Percentiles rank a stretch among this genome's conserved stretches.
These are phyloP conservation scores for Kodamaea jinghongensis DNA, from an alignment of 805 yeast species.

Conservation along the genomic window DNA sequence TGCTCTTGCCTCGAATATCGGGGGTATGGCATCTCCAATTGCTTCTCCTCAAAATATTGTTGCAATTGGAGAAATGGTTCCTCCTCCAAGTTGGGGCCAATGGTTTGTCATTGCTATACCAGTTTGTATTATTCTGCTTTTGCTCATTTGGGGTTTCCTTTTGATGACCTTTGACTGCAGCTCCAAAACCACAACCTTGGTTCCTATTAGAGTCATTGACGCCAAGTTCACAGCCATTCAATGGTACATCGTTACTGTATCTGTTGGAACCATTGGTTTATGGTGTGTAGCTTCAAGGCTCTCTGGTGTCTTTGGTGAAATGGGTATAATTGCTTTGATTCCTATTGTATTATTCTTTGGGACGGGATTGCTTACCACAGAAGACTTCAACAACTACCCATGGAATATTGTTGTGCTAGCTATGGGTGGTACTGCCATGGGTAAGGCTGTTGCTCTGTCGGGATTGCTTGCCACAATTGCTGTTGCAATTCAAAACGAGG, in stretches of 20 bases:
- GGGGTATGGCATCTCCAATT: conserved; percentile 56
- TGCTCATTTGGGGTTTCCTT: conserved; percentile 47
- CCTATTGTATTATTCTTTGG: conserved; percentile 94
- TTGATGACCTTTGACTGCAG: conserved; percentile 55
- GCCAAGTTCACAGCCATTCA: conserved; percentile 74
- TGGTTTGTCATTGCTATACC: conserved; percentile 56
- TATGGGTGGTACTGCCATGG: conserved; percentile 97
- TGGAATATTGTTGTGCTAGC: conserved; percentile 96
- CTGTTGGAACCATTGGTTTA: conserved; percentile 68
- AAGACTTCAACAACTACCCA: conserved; percentile 91
- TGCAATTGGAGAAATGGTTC: conserved; percentile 51
- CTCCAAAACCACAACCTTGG: conserved; percentile 45
- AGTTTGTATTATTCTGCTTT: conserved; percentile 38
- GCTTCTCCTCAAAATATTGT: conserved; percentile 56
- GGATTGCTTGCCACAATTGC: conserved; percentile 85
- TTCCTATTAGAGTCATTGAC: conserved; percentile 53
- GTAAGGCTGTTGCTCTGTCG: conserved; percentile 90
- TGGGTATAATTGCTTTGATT: conserved; percentile 92
- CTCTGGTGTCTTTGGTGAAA: conserved; percentile 78
- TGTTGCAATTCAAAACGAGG: conserved; percentile 55
- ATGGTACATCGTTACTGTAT: conserved; percentile 67
- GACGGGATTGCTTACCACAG: conserved; percentile 79
- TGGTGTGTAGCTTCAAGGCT: conserved; percentile 89
- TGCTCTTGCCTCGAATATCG: conserved; percentile 51
- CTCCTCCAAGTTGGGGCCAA: conserved; percentile 55